phyloP scores from a whole-genome alignment of 495 filamentous ascomycete species.

The Neurospora africana region DNA sequence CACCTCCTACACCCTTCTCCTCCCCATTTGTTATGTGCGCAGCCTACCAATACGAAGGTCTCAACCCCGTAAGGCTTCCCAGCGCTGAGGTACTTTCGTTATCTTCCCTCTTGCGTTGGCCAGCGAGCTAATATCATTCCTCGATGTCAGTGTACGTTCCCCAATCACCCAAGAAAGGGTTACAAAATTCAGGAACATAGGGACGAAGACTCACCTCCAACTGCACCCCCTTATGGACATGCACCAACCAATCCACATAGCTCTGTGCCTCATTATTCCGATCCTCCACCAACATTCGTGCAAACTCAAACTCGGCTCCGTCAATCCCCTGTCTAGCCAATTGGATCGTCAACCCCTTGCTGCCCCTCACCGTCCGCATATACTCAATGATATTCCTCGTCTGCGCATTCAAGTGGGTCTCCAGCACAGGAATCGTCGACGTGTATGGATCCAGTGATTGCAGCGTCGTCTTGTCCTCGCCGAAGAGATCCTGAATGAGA shows the following conservation, averaged over 20 bases:
- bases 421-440: slow-evolving; percentile 63
- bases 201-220: slow-evolving; percentile 50
- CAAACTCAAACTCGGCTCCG: slow-evolving; percentile 94
- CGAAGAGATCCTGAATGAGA: slow-evolving; percentile 84
- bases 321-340: slow-evolving; percentile 88
- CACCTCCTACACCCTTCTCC: too few species aligned
- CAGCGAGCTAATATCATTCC: slow-evolving; percentile 41
- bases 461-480: slow-evolving; percentile 60
- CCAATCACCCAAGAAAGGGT: background rate
- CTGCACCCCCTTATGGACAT: slow-evolving; percentile 85
- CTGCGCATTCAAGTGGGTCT: slow-evolving; percentile 92
- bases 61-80: slow-evolving; percentile 56
- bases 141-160: background rate
- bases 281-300: slow-evolving; percentile 81
- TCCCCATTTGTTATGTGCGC: background rate
- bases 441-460: slow-evolving; percentile 67
- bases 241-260: slow-evolving; percentile 98
- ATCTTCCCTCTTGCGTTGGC: slow-evolving; percentile 69
- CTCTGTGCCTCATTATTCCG: slow-evolving; percentile 94
- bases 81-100: slow-evolving; percentile 44
- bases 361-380: slow-evolving; percentile 66
- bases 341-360: slow-evolving; percentile 81
- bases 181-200: too few species aligned
- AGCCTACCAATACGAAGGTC: slow-evolving; percentile 57
- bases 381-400: slow-evolving; percentile 89